phyloP scores from a whole-genome alignment of 225 moss, liverwort and hornwort species.

The Takakia lepidozioides region DNA sequence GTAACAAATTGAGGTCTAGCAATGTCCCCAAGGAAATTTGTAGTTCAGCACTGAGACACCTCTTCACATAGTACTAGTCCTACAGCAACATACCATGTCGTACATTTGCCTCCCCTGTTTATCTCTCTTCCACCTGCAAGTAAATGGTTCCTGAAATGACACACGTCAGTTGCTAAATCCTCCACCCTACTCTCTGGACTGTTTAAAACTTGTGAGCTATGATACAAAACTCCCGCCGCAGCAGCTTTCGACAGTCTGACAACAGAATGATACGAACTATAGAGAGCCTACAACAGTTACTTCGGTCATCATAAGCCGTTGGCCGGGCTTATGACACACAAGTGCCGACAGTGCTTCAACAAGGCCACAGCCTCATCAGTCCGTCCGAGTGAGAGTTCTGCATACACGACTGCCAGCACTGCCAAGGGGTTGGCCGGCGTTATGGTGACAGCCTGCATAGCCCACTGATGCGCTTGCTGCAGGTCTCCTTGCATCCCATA shows the following conservation, averaged over 20 bases:
- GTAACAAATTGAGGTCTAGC: no score
- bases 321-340: conserved; percentile 75
- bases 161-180: conserved; percentile 40
- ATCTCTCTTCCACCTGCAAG: no score
- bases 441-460: conserved; percentile 50
- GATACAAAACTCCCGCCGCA: conserved; percentile 58
- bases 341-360: conserved; percentile 87
- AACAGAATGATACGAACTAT: conserved; percentile 60
- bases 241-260: conserved; percentile 49
- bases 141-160: no score
- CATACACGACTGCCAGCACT: conserved; percentile 75
- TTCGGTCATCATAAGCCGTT: conserved; percentile 55
- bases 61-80: no score
- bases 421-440: conserved; percentile 65
- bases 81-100: no score
- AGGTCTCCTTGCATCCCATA: conserved; percentile 90
- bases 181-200: conserved; percentile 29
- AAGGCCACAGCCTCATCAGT: conserved; percentile 58
- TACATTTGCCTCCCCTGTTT: no score
- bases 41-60: no score
- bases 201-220: conserved; percentile 55
- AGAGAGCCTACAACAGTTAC: conserved; percentile 24
- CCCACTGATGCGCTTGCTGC: conserved; percentile 75
- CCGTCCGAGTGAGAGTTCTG: conserved; percentile 77
- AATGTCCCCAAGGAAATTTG: no score